Evolutionary conservation across 331 rosid species (phyloP).

Genomic region (Spiraea crenata): DNA sequence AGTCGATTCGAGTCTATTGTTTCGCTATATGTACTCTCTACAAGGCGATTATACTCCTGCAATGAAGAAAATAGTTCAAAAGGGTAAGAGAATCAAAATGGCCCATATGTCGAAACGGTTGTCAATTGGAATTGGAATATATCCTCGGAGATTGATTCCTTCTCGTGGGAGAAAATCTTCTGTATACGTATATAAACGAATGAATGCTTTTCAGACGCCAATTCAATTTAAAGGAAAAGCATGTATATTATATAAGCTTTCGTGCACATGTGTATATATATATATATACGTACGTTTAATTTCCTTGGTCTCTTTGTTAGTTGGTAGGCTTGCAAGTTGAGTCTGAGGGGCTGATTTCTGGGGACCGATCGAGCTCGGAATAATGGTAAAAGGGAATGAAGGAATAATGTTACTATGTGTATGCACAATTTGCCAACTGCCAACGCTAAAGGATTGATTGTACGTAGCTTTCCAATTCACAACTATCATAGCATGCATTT

Average conservation of each 20-base stretch:
- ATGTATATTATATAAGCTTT: not conserved
- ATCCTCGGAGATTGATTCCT: conserved; percentile 36
- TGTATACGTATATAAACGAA: no score
- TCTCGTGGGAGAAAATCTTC: not conserved
- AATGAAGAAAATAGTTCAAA: conserved; percentile 2
- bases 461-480: no score
- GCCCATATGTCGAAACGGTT: conserved; percentile 18
- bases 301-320: not conserved
- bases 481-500: no score
- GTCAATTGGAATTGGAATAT: conserved; percentile 26
- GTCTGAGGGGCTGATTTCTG: not conserved
- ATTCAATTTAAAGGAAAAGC: not conserved
- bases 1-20: no score
- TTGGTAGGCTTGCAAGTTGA: conserved; percentile 20
- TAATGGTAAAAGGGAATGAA: no score
- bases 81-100: conserved; percentile 15
- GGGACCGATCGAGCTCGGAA: no score
- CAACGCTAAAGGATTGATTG: no score
- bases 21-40: no score
- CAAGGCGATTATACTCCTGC: not conserved
- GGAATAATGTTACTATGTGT: no score
- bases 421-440: no score
- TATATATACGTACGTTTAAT: no score
- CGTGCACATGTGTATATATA: not conserved
- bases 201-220: not conserved